A percentile compares a stretch with the other conserved stretches of the same genome.
These are phyloP conservation scores for Candida lessepsii DNA, from an alignment of 805 yeast genomes.

Conservation along the genomic window DNA sequence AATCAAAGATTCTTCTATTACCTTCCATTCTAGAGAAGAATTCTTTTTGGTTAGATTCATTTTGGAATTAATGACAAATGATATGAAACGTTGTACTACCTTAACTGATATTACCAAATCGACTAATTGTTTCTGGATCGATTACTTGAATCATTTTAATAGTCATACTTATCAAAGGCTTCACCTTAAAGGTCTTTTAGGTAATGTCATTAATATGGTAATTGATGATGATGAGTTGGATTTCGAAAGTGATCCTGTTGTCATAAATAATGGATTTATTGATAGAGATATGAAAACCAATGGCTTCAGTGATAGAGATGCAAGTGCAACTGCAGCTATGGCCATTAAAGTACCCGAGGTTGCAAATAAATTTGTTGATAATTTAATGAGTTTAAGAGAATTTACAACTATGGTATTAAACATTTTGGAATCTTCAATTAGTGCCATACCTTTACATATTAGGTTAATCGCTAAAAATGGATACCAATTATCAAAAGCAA, in stretches of 20 bases:
- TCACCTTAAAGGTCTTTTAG: constrained; percentile 39
- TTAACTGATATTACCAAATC: constrained; percentile 41
- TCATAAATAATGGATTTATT: constrained; percentile 46
- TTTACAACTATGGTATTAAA: constrained; percentile 60
- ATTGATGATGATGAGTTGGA: constrained; percentile 52
- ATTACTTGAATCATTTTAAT: constrained; percentile 41
- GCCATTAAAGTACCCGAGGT: constrained; percentile 84
- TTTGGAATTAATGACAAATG: constrained; percentile 43
- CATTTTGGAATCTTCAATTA: constrained; percentile 44
- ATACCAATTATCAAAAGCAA: constrained; percentile 38
- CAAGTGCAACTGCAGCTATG: constrained; percentile 49
- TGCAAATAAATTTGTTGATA: constrained; percentile 63
- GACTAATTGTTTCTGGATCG: constrained; percentile 44
- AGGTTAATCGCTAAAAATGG: constrained; percentile 34
- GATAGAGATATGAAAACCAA: constrained; percentile 34
- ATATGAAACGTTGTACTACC: constrained; percentile 29
- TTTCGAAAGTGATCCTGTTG: constrained; percentile 78
- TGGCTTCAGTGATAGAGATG: constrained; percentile 36
- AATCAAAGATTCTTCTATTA: constrained; percentile 26
- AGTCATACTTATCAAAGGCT: constrained; percentile 50
- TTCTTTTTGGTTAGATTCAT: constrained; percentile 61
- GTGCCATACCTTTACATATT: constrained; percentile 37
- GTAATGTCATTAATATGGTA: constrained; percentile 36
- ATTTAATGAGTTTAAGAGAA: constrained; percentile 74
- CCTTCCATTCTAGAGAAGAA: constrained; percentile 64